Base-by-base conservation (phyloP, 192 early-diverging fungal species). In the Gonapodya sp. region DNA sequence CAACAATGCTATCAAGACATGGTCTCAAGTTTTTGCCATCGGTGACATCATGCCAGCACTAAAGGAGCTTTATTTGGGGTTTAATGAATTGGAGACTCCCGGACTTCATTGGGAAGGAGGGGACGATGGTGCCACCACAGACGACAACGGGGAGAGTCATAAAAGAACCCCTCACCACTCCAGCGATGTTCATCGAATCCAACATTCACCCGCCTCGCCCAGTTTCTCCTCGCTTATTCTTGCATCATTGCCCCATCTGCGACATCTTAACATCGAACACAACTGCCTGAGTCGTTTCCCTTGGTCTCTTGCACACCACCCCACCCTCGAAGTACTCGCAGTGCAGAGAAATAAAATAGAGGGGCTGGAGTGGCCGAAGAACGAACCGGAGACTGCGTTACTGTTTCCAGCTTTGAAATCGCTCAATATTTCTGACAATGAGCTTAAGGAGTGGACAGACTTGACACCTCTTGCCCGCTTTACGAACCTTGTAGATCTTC, bases 31-130 rank as follows among this genome's bases (percentile, higher is more conserved):
- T 35, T n/a, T 32, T 0, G 24, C 18, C 31, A 2, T 91, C 16
- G 85, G 87, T 31, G 83, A 85, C 16, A 82, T 83, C 35, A 35
- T 91, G 36, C 82, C 83, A 2, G 85, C 84, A 35, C 73, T 91
- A 0, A 83, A 86, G 73, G 85, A 90, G 46, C 75, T 91, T 0
- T 87, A 90, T 83, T 72, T 91, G 16, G 87, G 88, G 0, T 86
- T 83, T 36, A 91, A 91, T 32, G 36, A 80, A 30, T 82, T 85
- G 34, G 78, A 73, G 16, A 80, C 81, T 36, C 80, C 86, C 8
- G 83, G 82, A 0, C n/a, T n/a, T n/a, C n/a, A 64, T 64, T 64
- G 8, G 8, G 46, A 64, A 24, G 46, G 46, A 8, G 46, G 46
- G 46, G 46, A 24, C 24, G 46, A 24, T 8, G 8, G 46, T 8